phyloP scores from a whole-genome alignment of 2,329 filamentous ascomycete genomes.

The Didymella arachidicola region DNA sequence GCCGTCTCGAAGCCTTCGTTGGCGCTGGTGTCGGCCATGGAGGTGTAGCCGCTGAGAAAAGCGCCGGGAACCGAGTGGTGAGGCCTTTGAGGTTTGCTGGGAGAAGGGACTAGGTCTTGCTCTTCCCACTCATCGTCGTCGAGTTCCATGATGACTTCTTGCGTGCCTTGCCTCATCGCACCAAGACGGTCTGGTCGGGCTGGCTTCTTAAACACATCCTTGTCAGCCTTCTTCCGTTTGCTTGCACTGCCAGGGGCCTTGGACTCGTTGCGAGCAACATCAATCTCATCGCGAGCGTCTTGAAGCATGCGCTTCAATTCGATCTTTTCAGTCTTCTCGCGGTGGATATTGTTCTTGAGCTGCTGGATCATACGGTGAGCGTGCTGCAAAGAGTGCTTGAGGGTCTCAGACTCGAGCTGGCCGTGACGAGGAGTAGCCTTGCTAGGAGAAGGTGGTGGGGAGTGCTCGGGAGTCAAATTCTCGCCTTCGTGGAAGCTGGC shows the following conservation, averaged over 20 bases:
- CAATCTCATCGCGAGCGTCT: slow-evolving; percentile 91
- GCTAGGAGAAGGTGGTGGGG: slow-evolving; percentile 86
- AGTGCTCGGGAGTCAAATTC: slow-evolving; percentile 79
- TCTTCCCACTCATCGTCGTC: slow-evolving; percentile 82
- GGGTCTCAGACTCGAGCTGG: slow-evolving; percentile 91
- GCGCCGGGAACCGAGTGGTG: slow-evolving; percentile 41
- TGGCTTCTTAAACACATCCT: slow-evolving; percentile 77
- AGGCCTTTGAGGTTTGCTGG: slow-evolving; percentile 55
- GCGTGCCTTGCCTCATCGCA: slow-evolving; percentile 72
- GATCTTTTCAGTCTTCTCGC: slow-evolving; percentile 98
- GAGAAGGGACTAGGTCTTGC: slow-evolving; percentile 64
- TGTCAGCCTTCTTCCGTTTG: slow-evolving; percentile 65
- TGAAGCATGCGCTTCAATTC: slow-evolving; percentile 95
- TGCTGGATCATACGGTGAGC: slow-evolving; percentile 97
- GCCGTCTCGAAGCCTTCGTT: slow-evolving; percentile 81
- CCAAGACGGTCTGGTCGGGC: slow-evolving; percentile 77
- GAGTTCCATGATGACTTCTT: slow-evolving; percentile 81
- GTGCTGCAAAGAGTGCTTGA: slow-evolving; percentile 92
- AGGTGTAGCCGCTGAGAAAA: slow-evolving; percentile 44
- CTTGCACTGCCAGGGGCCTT: slow-evolving; percentile 54
- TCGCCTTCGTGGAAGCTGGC: slow-evolving; percentile 64
- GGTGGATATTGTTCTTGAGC: slow-evolving; percentile 91
- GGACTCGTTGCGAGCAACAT: slow-evolving; percentile 66
- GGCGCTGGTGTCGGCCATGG: slow-evolving; percentile 50
- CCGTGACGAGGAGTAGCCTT: slow-evolving; percentile 92